Evolutionary conservation across 1,139 yeast species (phyloP).

Genomic region (Kodamaea anthophila): DNA sequence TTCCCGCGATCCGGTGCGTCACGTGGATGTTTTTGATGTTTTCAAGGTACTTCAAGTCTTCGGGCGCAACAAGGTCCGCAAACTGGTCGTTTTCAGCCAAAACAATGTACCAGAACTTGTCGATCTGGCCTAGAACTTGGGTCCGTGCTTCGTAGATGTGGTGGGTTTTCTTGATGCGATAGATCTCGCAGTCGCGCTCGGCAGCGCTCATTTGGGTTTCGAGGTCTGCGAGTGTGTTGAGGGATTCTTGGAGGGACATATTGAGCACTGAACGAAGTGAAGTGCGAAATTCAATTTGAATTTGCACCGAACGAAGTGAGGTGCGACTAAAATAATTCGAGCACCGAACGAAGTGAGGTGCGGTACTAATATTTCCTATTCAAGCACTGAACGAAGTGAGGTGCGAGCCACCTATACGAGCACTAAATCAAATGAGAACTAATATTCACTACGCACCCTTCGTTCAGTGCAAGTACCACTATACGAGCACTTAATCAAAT

Average conservation of each 20-base stretch:
- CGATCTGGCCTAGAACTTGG: constrained; percentile 39
- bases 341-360: too few relatives aligned
- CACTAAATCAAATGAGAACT: too few relatives aligned
- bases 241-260: constrained; percentile 11
- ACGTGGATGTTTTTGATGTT: constrained; percentile 52
- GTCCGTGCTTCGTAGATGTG: constrained; percentile 48
- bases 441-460: too few relatives aligned
- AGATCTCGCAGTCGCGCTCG: constrained; percentile 49
- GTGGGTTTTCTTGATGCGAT: constrained; percentile 44
- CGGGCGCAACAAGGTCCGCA: constrained; percentile 60
- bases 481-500: too few relatives aligned
- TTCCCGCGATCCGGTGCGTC: constrained; percentile 37
- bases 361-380: too few relatives aligned
- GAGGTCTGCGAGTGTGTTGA: constrained; percentile 42
- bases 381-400: too few relatives aligned
- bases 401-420: too few relatives aligned
- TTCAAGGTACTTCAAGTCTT: constrained; percentile 65
- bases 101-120: constrained; percentile 73
- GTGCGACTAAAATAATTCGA: too few relatives aligned
- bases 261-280: too few relatives aligned
- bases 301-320: too few relatives aligned
- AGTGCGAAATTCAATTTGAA: too few relatives aligned
- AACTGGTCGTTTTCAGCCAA: constrained; percentile 72
- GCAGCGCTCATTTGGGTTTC: constrained; percentile 51
- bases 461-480: too few relatives aligned